A percentile compares a stretch with the other conserved stretches of the same genome.
Evolutionary conservation across 768 basidiomycete species (phyloP).

Genomic region (Trametes sanguinea): DNA sequence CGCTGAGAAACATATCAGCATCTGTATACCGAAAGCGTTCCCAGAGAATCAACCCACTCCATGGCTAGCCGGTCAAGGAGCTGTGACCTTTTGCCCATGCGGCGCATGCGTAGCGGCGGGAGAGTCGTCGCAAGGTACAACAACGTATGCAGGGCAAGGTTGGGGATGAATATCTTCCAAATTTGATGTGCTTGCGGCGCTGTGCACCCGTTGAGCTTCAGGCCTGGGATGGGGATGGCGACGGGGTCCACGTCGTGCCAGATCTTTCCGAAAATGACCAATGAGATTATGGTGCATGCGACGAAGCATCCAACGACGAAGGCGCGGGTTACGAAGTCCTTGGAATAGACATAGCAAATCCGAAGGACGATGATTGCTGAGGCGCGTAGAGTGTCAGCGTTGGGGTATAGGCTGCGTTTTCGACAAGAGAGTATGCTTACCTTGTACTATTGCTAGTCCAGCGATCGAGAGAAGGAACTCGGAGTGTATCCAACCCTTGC

Average conservation of each 20-base stretch:
- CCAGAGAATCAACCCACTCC: slow-evolving; percentile 17
- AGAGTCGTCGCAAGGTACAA: slow-evolving; percentile 24
- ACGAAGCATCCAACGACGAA: slow-evolving; percentile 18
- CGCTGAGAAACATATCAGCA: slow-evolving; percentile 5
- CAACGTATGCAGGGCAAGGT: slow-evolving; percentile 23
- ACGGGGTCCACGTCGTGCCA: slow-evolving; percentile 15
- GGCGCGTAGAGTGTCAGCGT: not conserved
- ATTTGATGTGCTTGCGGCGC: slow-evolving; percentile 20
- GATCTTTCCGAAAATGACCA: slow-evolving; percentile 6
- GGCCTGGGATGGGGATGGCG: slow-evolving; percentile 10
- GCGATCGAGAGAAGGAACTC: slow-evolving; percentile 16
- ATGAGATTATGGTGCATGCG: slow-evolving; percentile 2
- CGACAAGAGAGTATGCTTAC: not conserved
- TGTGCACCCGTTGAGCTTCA: slow-evolving; percentile 18
- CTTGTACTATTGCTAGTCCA: slow-evolving; percentile 18
- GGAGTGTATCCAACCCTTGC: slow-evolving; percentile 6
- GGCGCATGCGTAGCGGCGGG: slow-evolving; percentile 15
- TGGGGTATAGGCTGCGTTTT: not conserved
- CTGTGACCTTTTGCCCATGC: slow-evolving; percentile 9
- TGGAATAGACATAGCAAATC: slow-evolving; percentile 26
- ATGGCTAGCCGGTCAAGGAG: slow-evolving; percentile 20
- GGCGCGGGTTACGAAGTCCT: slow-evolving; percentile 9
- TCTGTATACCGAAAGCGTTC: not conserved
- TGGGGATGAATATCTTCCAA: slow-evolving; percentile 23
- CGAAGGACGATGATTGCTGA: slow-evolving; percentile 27